Percentiles rank a stretch among this genome's conserved stretches.
Conservation (phyloP, 495 filamentous ascomycete species). For the Penicillium macrosclerotiorum region DNA sequence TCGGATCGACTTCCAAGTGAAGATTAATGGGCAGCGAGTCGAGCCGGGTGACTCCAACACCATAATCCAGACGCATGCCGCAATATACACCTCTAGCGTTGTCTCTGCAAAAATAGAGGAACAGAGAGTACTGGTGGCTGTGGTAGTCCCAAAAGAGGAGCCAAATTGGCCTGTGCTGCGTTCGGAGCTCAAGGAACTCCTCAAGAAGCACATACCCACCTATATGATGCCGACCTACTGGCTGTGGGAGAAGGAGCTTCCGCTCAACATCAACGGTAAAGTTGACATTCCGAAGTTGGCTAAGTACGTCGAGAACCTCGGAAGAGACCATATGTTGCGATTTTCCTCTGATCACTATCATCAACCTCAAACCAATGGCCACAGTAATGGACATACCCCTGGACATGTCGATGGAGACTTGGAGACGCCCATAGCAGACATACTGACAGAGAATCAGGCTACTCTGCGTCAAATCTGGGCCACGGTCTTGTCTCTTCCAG, state of each 20-base stretch:
- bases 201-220: conserved; percentile 4
- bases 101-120: conserved; percentile 10
- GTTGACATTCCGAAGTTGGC: conserved; percentile 11
- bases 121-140: conserved; percentile 16
- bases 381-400: too few relatives aligned
- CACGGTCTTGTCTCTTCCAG: conserved; percentile 30
- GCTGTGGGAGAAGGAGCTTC: conserved; percentile 12
- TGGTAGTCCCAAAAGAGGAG: conserved; percentile 5
- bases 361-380: not conserved
- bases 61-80: too few relatives aligned
- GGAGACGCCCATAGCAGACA: too few relatives aligned
- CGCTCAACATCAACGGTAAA: conserved; percentile 18
- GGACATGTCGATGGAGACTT: too few relatives aligned
- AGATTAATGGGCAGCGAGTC: conserved; percentile 44
- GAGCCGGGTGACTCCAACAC: conserved; percentile 27
- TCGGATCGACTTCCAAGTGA: conserved; percentile 42
- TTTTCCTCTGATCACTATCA: not conserved
- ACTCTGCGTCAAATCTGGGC: conserved; percentile 35
- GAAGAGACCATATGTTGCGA: not conserved
- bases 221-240: conserved; percentile 26
- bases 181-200: conserved; percentile 4
- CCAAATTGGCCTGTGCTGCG: conserved; percentile 6
- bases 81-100: conserved; percentile 1
- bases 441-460: conserved; percentile 16
- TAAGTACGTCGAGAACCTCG: conserved; percentile 1